These are phyloP conservation scores for Conoideocrella luteorostrata DNA, from an alignment of 2,329 filamentous ascomycete genomes.

Conservation along the genomic window DNA sequence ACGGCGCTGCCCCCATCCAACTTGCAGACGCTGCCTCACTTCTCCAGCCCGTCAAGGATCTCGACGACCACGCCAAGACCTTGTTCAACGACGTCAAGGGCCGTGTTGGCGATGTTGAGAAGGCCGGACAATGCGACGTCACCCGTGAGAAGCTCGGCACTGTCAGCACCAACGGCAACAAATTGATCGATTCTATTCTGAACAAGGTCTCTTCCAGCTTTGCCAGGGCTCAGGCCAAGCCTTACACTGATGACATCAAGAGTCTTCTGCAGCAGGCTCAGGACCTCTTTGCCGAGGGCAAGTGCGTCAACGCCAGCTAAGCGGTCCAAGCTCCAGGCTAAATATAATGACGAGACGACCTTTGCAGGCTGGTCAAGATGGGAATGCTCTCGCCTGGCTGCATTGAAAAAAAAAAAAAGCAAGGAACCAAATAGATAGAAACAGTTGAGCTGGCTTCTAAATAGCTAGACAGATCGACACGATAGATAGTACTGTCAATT, in stretches of 20 bases:
- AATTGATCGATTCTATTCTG: neutral
- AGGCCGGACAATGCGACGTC: neutral
- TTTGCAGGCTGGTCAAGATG: too few species aligned
- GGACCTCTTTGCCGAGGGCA: neutral
- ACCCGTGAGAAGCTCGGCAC: neutral
- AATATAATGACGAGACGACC: too few species aligned
- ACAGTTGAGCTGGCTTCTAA: too few species aligned
- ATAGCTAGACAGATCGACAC: too few species aligned
- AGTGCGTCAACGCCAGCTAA: slow-evolving; percentile 4
- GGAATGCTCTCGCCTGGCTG: too few species aligned
- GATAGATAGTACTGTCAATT: too few species aligned
- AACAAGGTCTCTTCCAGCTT: neutral
- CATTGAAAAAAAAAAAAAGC: too few species aligned
- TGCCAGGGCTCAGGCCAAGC: neutral
- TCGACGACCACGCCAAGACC: neutral
- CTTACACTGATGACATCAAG: neutral
- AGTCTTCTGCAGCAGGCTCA: neutral
- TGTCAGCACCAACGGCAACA: neutral
- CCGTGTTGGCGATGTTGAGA: neutral
- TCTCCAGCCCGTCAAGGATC: neutral
- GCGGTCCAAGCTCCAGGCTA: too few species aligned
- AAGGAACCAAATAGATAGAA: too few species aligned
- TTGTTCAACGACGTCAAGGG: neutral
- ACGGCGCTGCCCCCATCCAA: neutral
- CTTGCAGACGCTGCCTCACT: neutral